These are phyloP conservation scores for Septoria petroselini DNA, from an alignment of 2,329 filamentous ascomycete species.

Conservation along the genomic window DNA sequence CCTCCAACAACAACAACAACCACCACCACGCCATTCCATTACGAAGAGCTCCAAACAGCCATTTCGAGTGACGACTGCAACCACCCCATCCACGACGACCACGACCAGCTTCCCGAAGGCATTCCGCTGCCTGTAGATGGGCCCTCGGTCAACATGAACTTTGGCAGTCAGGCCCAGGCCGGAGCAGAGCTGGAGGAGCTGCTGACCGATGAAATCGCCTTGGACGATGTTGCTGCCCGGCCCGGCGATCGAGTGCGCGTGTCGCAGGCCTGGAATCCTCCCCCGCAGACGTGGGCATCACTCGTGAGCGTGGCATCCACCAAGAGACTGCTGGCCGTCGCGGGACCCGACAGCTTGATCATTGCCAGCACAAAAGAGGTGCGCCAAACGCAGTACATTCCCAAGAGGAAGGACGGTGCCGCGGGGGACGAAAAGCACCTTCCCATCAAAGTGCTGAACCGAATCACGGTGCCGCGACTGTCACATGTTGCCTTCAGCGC, in stretches of 20 bases:
- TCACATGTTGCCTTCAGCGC: conserved; percentile 88
- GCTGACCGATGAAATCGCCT: conserved; percentile 75
- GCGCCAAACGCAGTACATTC: conserved; percentile 64
- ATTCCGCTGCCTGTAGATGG: conserved; percentile 7
- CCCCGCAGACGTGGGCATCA: conserved; percentile 74
- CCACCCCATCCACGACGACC: conserved; percentile 6
- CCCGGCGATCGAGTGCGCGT: conserved; percentile 8
- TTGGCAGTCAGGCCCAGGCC: conserved; percentile 56
- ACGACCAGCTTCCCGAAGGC: conserved; percentile 1
- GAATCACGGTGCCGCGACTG: conserved; percentile 70
- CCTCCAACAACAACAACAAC: conserved; percentile 1
- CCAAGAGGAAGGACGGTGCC: conserved; percentile 45
- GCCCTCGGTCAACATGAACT: conserved; percentile 10
- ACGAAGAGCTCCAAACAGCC: conserved; percentile 9
- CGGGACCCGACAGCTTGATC: conserved; percentile 74
- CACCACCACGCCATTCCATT: no score
- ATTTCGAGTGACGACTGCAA: conserved; percentile 4
- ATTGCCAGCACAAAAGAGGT: conserved; percentile 74
- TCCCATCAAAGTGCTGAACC: conserved; percentile 53
- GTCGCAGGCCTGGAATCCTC: conserved; percentile 42
- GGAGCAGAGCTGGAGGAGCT: conserved; percentile 60
- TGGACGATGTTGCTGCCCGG: conserved; percentile 63
- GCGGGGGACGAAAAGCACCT: conserved; percentile 16
- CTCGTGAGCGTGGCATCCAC: conserved; percentile 79
- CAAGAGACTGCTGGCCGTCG: conserved; percentile 80